A percentile compares a stretch with the other conserved stretches of the same genome.
phyloP scores from a whole-genome alignment of 1,284 basidiomycete genomes.

The Puccinia hordei region DNA sequence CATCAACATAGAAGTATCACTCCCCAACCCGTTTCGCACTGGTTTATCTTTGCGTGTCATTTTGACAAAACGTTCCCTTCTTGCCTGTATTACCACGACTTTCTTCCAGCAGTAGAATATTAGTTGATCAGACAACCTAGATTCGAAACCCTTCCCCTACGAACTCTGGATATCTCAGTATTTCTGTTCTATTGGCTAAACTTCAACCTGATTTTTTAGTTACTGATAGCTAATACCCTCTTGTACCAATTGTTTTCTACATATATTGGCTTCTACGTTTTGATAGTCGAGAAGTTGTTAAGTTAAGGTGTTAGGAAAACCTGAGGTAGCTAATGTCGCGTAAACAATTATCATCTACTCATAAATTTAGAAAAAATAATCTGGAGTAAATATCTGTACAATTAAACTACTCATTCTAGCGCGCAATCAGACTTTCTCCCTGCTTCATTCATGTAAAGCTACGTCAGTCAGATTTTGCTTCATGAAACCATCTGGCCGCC shows the following conservation, averaged over 20 bases:
- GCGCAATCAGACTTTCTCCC: neutral
- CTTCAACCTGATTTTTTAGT: too few species aligned
- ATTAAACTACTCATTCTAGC: neutral
- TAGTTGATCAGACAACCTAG: too few species aligned
- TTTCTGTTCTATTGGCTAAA: too few species aligned
- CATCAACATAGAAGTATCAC: neutral
- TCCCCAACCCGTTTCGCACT: neutral
- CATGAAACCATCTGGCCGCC: constrained; percentile 44
- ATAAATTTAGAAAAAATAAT: neutral
- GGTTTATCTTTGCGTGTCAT: neutral
- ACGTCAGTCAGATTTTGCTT: neutral
- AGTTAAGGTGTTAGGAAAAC: too few species aligned
- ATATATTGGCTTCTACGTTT: too few species aligned
- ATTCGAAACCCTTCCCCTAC: too few species aligned
- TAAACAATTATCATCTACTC: too few species aligned
- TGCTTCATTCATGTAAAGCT: neutral
- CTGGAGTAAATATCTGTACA: neutral
- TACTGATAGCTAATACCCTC: too few species aligned
- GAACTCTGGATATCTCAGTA: too few species aligned
- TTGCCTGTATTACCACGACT: constrained; percentile 4
- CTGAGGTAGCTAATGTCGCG: too few species aligned
- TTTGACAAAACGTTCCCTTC: neutral
- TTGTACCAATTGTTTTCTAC: too few species aligned
- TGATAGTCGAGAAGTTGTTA: too few species aligned
- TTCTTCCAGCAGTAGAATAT: neutral